Evolutionary conservation across 192 early-diverging fungal species (phyloP), one percentile per base, ranked within the genome.

Genomic region (Rhizophlyctis rosea): DNA sequence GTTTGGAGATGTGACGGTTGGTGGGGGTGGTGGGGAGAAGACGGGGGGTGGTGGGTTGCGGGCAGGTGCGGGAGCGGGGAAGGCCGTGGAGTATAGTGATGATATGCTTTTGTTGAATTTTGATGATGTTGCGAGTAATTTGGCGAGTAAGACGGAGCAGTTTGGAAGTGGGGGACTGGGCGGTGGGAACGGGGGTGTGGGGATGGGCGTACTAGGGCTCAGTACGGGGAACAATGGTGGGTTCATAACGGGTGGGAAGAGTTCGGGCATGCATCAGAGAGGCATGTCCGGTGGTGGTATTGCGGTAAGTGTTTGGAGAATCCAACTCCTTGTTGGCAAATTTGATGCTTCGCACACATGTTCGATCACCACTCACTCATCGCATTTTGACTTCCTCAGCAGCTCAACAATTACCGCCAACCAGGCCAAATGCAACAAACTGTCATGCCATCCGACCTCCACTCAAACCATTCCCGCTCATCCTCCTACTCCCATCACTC

Each of bases 21-120:
- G 9, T 18, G 39, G 9, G 9, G 39, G 39, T 44, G 39, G 39
- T 7, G 56, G 27, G 18, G 23, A n/a, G 11, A 9, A 21, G 4
- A 23, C 4, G 9, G 29, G 56, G 34, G 32, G 18, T 34, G 56
- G 27, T 9, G 34, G 31, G 7, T 57, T 13, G 23, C 5, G 51
- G 21, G 23, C 51, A 21, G 51, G 56, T n/a, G 18, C 29, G 9
- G 21, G 56, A n/a, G 4, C 25, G 14, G n/a, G 56, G 32, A 23
- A 13, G 9, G 23, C 7, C 13, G 24, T 78, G 14, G 59, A 62
- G 34, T 78, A 64, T 56, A 29, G 67, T 64, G 50, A 71, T 25
- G 70, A 78, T 44, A 78, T 78, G 76, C 67, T 78, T 31, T 24
- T 78, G 47, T 25, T 78, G 39, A 65, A 73, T 57, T 70, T 64